Evolutionary conservation across 805 yeast genomes (phyloP).

Genomic region (Candida boleticola): DNA sequence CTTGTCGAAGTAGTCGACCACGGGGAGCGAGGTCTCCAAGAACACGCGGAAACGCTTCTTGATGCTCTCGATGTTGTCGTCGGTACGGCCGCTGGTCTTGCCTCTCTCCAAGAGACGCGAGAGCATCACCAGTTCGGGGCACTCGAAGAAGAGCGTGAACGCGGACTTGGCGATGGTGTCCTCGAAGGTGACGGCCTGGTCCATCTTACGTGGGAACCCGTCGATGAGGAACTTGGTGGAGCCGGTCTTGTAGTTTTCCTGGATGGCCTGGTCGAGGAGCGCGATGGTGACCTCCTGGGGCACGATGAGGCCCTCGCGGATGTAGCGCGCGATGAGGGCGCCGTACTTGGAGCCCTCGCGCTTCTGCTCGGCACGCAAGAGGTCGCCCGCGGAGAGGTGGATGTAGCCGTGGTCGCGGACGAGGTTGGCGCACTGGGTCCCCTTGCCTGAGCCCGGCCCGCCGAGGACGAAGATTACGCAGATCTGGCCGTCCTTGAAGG

Average conservation of each 20-base stretch:
- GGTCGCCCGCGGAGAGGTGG: slow-evolving; percentile 95
- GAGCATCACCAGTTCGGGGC: slow-evolving; percentile 82
- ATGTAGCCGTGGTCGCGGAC: slow-evolving; percentile 79
- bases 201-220: slow-evolving; percentile 98
- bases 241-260: slow-evolving; percentile 47
- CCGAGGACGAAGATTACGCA: slow-evolving; percentile 90
- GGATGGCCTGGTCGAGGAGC: slow-evolving; percentile 75
- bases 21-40: slow-evolving; percentile 89
- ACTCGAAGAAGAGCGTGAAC: slow-evolving; percentile 73
- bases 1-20: slow-evolving; percentile 75
- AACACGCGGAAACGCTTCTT: slow-evolving; percentile 86
- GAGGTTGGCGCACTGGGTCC: slow-evolving; percentile 89
- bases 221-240: slow-evolving; percentile 75
- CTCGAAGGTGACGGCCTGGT: slow-evolving; percentile 94
- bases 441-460: slow-evolving; percentile 98
- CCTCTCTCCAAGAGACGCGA: slow-evolving; percentile 85
- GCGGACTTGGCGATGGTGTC: slow-evolving; percentile 67
- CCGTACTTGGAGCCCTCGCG: slow-evolving; percentile 84
- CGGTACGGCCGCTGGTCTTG: slow-evolving; percentile 90
- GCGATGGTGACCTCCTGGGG: slow-evolving; percentile 92
- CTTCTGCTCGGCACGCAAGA: slow-evolving; percentile 86
- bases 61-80: slow-evolving; percentile 89
- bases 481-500: slow-evolving; percentile 60
- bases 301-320: slow-evolving; percentile 85
- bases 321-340: slow-evolving; percentile 76